Evolutionary conservation across 202 grass and related monocot genomes (phyloP), one percentile per base, ranked within the genome.

Genomic region (Zoysia matrella): DNA sequence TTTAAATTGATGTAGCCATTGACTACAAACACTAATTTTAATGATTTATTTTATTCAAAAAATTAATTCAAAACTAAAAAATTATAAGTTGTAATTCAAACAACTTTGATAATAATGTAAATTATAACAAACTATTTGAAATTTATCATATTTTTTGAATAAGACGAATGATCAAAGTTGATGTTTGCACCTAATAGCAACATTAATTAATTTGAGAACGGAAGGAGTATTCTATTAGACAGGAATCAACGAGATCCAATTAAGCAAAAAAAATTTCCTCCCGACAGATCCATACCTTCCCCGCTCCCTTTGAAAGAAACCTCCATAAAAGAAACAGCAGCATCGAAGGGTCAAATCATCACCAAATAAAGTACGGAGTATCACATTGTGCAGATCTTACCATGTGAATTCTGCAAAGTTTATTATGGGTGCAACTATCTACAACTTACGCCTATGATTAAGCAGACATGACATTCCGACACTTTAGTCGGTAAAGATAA

Each of bases 331-430:
- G 2, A 64, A 65, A 55, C 60, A 53, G 6, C 46, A 16, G n/a
- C 36, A 49, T 44, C 52, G 8, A 40, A 46, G 65, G 67, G 74
- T 72, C 74, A 85, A 85, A 85, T 79, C 67, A 72, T 79, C 60
- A 84, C 53, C 51, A 69, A 76, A 76, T 84, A 77, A 77, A 22
- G 22, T 22, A 22, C 22, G 22, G 22, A 76, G 43, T 60, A 80
- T 69, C 42, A 5, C 42, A 39, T 47, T 22, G 48, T 62, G n/a
- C 54, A 71, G 78, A 60, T 72, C 67, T 61, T 73, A 63, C 57
- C 56, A 73, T 82, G 79, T 82, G 79, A 56, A 45, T 52, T 58
- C 47, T 52, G 36, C 56, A 73, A 65, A 82, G 46, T 81, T 70
- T 71, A 80, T 80, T 71, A 45, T 67, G 11, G 9, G 36, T 56